Conservation (phyloP, 2,329 filamentous ascomycete genomes). For the Triangularia verruculosa region DNA sequence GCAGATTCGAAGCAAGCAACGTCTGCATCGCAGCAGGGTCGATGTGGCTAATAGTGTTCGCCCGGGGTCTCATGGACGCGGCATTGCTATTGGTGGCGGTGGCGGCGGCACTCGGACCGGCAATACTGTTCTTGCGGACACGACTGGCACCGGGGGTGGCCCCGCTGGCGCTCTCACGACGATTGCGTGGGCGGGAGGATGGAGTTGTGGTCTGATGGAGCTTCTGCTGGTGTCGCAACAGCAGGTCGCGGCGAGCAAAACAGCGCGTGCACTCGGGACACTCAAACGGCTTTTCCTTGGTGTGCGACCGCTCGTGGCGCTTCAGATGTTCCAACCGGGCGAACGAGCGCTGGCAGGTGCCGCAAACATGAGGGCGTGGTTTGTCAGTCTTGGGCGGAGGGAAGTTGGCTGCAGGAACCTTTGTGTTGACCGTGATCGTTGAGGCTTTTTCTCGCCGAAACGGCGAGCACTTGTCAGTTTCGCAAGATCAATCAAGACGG, state of each 20-base stretch:
- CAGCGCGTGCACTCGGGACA: conserved; percentile 92
- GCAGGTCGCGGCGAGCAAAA: conserved; percentile 87
- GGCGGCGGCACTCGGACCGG: conserved; percentile 49
- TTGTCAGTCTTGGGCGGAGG: conserved; percentile 95
- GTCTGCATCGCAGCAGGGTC: conserved; percentile 70
- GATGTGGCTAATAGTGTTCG: conserved; percentile 95
- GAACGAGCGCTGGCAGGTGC: conserved; percentile 87
- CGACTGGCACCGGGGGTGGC: conserved; percentile 65
- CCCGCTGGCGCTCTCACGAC: conserved; percentile 83
- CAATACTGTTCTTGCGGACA: conserved; percentile 90
- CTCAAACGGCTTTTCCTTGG: conserved; percentile 98
- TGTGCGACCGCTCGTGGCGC: conserved; percentile 95
- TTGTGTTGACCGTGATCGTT: conserved; percentile 52
- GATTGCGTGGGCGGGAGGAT: conserved; percentile 79
- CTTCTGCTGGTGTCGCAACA: conserved; percentile 96
- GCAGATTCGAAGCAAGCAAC: conserved; percentile 59
- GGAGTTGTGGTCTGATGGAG: conserved; percentile 90
- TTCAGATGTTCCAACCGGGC: conserved; percentile 95
- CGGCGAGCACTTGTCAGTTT: conserved; percentile 18
- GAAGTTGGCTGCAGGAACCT: conserved; percentile 43
- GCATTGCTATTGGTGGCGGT: conserved; percentile 40
- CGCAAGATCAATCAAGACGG: conserved; percentile 7
- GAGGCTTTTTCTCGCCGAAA: conserved; percentile 36
- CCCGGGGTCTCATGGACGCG: conserved; percentile 74
- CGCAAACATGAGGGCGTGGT: conserved; percentile 90